Percentiles rank a stretch among this genome's conserved stretches.
Conservation (phyloP, 768 basidiomycete species). For the Sporobolomyces roseus region DNA sequence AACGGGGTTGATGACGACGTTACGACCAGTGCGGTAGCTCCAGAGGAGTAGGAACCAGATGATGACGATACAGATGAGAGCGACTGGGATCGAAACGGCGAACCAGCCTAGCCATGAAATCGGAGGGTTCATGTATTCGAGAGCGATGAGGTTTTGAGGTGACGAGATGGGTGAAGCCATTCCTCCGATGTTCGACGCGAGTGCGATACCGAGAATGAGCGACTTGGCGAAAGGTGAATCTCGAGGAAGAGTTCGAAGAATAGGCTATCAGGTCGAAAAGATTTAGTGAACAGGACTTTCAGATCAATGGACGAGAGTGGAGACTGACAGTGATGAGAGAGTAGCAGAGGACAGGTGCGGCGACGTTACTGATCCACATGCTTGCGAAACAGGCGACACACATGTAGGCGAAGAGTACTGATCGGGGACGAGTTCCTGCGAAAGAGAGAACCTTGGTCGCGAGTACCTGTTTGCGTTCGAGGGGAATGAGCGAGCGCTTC, state of each 20-base stretch:
- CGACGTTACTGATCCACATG: slow-evolving; percentile 99
- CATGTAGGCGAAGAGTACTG: slow-evolving; percentile 90
- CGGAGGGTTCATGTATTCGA: slow-evolving; percentile 76
- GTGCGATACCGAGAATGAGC: slow-evolving; percentile 88
- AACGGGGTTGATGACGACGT: slow-evolving; percentile 78
- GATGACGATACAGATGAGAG: slow-evolving; percentile 72
- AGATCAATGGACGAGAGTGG: neutral
- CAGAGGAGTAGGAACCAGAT: slow-evolving; percentile 87
- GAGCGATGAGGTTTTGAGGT: slow-evolving; percentile 92
- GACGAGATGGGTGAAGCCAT: slow-evolving; percentile 97
- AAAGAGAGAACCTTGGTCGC: slow-evolving; percentile 85
- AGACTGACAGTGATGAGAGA: slow-evolving; percentile 77
- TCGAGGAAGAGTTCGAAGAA: slow-evolving; percentile 81
- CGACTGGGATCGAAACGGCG: slow-evolving; percentile 85
- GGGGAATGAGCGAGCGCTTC: too few relatives aligned
- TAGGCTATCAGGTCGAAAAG: slow-evolving; percentile 60
- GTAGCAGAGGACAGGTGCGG: slow-evolving; percentile 94
- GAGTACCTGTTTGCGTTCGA: slow-evolving; percentile 54
- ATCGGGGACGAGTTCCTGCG: slow-evolving; percentile 80
- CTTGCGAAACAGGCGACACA: slow-evolving; percentile 92
- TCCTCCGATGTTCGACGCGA: slow-evolving; percentile 97
- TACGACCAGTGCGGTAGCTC: slow-evolving; percentile 69
- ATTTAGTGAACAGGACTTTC: neutral
- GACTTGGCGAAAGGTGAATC: slow-evolving; percentile 82
- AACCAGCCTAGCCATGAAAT: slow-evolving; percentile 93